phyloP scores from a whole-genome alignment of 1,284 basidiomycete genomes.

The Naganishia albida region DNA sequence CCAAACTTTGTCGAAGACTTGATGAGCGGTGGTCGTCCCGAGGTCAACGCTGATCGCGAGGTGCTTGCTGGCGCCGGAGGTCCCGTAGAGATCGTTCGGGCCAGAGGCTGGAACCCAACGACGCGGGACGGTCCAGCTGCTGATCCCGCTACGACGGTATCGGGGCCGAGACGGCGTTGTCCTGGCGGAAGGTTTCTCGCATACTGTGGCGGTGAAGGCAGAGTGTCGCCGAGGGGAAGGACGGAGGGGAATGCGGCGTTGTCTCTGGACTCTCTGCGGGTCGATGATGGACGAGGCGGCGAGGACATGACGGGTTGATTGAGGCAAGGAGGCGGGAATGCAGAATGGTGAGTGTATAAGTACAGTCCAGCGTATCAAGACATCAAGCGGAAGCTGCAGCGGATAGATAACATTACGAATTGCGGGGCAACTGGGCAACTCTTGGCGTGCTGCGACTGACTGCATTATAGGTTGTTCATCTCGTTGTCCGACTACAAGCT shows the following conservation, averaged over 20 bases:
- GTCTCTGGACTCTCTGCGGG: conserved; percentile 18
- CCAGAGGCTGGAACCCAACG: conserved; percentile 19
- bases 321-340: not conserved
- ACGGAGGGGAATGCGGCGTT: conserved; percentile 26
- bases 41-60: conserved; percentile 14
- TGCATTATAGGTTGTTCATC: too few relatives aligned
- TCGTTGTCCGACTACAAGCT: not conserved
- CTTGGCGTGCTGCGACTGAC: too few relatives aligned
- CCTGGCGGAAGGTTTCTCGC: conserved; percentile 16
- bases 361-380: not conserved
- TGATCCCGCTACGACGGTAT: not conserved
- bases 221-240: conserved; percentile 1
- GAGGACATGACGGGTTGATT: not conserved
- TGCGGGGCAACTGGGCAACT: not conserved
- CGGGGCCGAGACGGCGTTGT: not conserved
- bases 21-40: conserved; percentile 8
- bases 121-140: conserved; percentile 8
- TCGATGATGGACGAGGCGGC: not conserved
- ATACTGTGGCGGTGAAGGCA: conserved; percentile 23
- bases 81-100: conserved; percentile 1
- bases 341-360: not conserved
- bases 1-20: conserved; percentile 3
- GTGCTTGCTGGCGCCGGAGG: not conserved
- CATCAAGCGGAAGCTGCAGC: not conserved
- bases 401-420: not conserved